Base-by-base conservation (phyloP, 2,329 filamentous ascomycete genomes). In the Colletotrichum truncatum region DNA sequence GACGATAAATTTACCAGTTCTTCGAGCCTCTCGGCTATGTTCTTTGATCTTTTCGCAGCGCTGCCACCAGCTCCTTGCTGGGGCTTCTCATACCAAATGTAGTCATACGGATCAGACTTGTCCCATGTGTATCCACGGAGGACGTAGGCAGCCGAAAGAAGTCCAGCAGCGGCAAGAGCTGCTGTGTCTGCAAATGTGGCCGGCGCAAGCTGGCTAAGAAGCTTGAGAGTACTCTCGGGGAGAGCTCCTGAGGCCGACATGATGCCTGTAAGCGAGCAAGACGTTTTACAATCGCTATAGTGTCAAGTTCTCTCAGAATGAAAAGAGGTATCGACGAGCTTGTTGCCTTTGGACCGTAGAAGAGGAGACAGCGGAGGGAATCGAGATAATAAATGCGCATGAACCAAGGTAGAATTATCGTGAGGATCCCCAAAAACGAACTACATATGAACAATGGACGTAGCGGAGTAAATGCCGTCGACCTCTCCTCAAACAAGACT, bases 1-100 rank as follows among this genome's bases (percentile, higher is more conserved):
- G 10, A n/a, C n/a, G 3, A 18, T 8, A 10, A 6, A 25, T 73
- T 63, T 69, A 73, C 73, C 34, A 69, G 60, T 53, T 75, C 72
- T n/a, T 74, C 70, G 9, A 78, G 65, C 53, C 73, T 76, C 49
- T 71, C 61, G 0, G 80, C 79, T 63, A 86, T 80, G 66, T 86
- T 79, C 43, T 82, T 77, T 1, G 82, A 84, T 34, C 76, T 75
- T 55, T 75, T 81, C 9, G 64, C 68, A 4, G 58, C 57, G 3
- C 58, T 53, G n/a, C 67, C 66, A 84, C 34, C 59, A 18, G 52
- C 51, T 10, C 52, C 59, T 12, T 63, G 52, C n/a, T 63, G 84
- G 14, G 84, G 84, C 36, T 78, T 77, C 68, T 86, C 80, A 53
- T 80, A 87, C 70, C 77, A 82, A 23, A 85, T 73, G 68, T 84